Evolutionary conservation across 1,139 yeast genomes (phyloP), one percentile per base, ranked within the genome.

Genomic region (Suhomyces guaymorum): DNA sequence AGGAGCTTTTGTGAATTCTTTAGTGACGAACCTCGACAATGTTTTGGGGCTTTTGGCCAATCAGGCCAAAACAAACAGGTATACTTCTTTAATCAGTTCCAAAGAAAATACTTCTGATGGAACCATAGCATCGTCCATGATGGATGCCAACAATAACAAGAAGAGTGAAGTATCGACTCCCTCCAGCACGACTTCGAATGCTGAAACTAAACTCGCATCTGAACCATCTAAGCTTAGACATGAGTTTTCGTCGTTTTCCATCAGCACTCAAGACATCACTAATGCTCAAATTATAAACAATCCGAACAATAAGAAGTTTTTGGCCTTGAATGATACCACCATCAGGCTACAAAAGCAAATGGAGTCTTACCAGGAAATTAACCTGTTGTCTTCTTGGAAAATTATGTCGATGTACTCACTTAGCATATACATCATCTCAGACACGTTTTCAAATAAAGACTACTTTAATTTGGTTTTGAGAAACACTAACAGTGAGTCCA

Each of bases 311-410:
- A 28, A 32, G 12, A 59, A 42, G 23, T 32, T 45, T 25, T 39
- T 58, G 11, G 45, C 57, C 16, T 52, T 63, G 37, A 56, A 57
- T 34, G 50, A 50, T 19, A 61, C 66, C 62, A 63, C 63, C 5
- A 53, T 70, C 16, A 57, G 74, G 38, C 54, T 70, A 22, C 75
- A 70, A 42, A 56, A 55, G 39, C 71, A 67, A 40, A 42, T 63
- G 37, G 68, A 61, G 24, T 50, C 61, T 1, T 57, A 59, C 34
- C 57, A 55, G 3, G 52, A 50, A 17, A 53, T 66, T 18, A 57
- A 59, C 30, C 55, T 52, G 33, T 65, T 70, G 13, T 66, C 73
- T 3, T 63, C 74, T 2, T 70, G 76, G 76, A 58, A 66, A 32
- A 64, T 68, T 10, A 46, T 70, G 26, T 57, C 72, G 2, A 70